A percentile compares a stretch with the other conserved stretches of the same genome.
phyloP scores from a whole-genome alignment of 345 rosid genomes.

The Salix dunnii region DNA sequence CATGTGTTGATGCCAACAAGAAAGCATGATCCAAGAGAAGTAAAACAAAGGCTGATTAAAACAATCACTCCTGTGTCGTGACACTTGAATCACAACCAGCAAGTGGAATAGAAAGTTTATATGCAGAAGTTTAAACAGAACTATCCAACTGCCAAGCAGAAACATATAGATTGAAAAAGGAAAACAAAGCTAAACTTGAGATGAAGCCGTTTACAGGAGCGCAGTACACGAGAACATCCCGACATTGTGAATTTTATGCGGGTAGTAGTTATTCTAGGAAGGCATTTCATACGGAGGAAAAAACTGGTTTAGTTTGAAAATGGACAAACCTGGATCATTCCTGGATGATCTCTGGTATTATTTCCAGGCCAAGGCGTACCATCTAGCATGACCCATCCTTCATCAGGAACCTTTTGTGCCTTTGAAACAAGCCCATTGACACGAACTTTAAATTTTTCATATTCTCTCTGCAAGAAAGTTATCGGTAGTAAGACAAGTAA shows the following conservation, averaged over 20 bases:
- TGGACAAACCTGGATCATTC: constrained; percentile 59
- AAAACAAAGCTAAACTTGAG: too few species aligned
- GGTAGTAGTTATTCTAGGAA: background rate
- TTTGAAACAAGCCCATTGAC: constrained; percentile 58
- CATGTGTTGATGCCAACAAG: background rate
- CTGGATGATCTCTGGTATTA: constrained; percentile 60
- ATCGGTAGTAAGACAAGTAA: background rate
- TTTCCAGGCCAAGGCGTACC: constrained; percentile 82
- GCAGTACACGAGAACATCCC: background rate
- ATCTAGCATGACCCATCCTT: constrained; percentile 73
- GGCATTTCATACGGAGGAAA: background rate
- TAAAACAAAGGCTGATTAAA: background rate
- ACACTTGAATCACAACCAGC: background rate
- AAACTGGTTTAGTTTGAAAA: background rate
- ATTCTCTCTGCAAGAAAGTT: constrained; percentile 47
- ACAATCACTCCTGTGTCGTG: background rate
- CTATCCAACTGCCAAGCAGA: background rate
- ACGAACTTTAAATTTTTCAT: constrained; percentile 64
- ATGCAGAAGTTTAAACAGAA: background rate
- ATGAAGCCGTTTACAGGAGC: background rate
- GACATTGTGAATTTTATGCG: background rate
- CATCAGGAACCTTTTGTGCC: constrained; percentile 60
- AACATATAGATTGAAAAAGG: background rate
- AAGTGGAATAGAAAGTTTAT: background rate
- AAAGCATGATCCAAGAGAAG: background rate